Conservation (phyloP, 305 asterid genomes). For the Fraxinus sp. region DNA sequence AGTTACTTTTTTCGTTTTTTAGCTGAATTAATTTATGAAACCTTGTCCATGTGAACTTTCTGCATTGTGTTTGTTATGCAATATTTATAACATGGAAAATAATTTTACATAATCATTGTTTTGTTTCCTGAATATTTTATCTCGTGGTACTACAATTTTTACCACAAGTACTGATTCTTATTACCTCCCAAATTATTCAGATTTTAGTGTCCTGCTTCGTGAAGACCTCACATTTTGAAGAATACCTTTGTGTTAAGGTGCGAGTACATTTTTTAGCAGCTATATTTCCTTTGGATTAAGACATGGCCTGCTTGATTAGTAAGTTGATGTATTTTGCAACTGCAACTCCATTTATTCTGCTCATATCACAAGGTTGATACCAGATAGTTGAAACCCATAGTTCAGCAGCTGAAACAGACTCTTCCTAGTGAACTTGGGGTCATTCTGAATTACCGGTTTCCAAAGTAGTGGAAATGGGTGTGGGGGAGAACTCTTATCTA, state of each 20-base stretch:
- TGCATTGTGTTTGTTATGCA: conserved; percentile 14
- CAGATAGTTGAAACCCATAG: background rate
- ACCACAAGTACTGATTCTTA: conserved; percentile 23
- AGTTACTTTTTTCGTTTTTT: background rate
- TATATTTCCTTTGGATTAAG: conserved; percentile 12
- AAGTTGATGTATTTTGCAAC: conserved; percentile 13
- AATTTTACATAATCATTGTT: background rate
- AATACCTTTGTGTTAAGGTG: conserved; percentile 93
- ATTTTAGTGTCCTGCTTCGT: conserved; percentile 91
- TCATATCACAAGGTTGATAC: background rate
- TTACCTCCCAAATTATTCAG: conserved; percentile 44
- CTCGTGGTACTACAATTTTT: conserved; percentile 5
- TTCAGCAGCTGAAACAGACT: conserved; percentile 3
- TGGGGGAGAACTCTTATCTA: background rate
- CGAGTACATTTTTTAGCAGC: conserved; percentile 24
- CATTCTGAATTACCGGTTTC: background rate
- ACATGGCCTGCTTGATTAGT: conserved; percentile 1
- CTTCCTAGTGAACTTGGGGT: background rate
- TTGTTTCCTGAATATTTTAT: conserved; percentile 17
- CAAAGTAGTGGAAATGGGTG: background rate
- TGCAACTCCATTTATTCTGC: conserved; percentile 1
- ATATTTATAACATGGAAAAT: conserved; percentile 7
- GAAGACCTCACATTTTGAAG: conserved; percentile 94
- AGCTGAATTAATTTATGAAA: conserved; percentile 11
- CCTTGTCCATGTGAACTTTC: background rate